Percentiles rank a stretch among this genome's conserved stretches.
Conservation (phyloP, 225 moss, liverwort and hornwort genomes). For the Pseudoscleropodium purum region DNA sequence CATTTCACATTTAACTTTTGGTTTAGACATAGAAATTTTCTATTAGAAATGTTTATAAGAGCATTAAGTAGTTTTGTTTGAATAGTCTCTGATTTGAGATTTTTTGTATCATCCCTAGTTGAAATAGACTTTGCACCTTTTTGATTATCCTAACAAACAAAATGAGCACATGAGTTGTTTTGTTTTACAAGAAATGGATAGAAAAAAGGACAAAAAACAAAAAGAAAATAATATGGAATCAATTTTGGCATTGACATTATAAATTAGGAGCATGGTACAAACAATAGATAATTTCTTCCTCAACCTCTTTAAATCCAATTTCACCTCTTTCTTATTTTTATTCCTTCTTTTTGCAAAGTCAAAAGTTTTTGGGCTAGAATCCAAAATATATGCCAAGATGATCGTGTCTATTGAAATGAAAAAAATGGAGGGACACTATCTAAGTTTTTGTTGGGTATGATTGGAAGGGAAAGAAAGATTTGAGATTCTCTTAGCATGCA, state of each 20-base stretch:
- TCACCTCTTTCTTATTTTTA: not conserved
- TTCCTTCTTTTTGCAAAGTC: too few relatives aligned
- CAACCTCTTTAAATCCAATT: not conserved
- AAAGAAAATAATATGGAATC: not conserved
- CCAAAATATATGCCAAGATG: too few relatives aligned
- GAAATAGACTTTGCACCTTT: not conserved
- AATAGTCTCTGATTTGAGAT: not conserved
- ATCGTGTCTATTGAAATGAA: not conserved
- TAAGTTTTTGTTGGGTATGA: not conserved
- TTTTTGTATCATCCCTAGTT: not conserved
- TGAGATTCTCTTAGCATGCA: not conserved
- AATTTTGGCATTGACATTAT: not conserved
- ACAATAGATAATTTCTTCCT: too few relatives aligned
- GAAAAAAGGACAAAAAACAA: not conserved
- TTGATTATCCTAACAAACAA: not conserved
- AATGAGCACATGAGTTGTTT: not conserved
- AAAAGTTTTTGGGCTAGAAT: too few relatives aligned
- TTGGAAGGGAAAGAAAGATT: not conserved
- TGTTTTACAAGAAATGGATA: not conserved
- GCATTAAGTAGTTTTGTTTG: not conserved
- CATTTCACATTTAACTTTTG: not conserved
- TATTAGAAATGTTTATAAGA: not conserved
- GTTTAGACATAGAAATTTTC: not conserved
- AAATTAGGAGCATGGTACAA: not conserved
- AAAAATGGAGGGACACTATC: fast-evolving